These are phyloP conservation scores for Neonectria ditissima DNA, from an alignment of 2,329 filamentous ascomycete genomes.

Conservation along the genomic window DNA sequence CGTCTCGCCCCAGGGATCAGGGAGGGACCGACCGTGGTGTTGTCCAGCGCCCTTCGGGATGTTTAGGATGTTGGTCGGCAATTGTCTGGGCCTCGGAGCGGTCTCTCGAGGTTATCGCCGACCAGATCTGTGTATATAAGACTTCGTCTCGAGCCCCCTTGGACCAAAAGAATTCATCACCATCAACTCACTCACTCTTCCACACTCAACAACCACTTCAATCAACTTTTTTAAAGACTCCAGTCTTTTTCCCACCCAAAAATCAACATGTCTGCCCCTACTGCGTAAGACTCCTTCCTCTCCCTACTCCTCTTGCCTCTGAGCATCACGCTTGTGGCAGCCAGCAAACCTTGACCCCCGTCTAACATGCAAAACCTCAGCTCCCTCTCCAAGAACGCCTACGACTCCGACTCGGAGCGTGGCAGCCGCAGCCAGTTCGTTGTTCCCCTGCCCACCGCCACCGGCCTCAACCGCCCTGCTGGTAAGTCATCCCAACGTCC, in stretches of 20 bases:
- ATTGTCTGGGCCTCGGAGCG: neutral
- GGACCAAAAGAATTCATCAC: constrained; percentile 22
- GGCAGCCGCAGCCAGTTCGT: constrained; percentile 42
- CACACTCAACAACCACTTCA: constrained; percentile 36
- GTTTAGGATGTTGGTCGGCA: constrained; percentile 21
- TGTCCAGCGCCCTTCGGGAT: constrained; percentile 19
- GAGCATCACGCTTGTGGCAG: constrained; percentile 10
- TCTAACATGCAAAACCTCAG: constrained; percentile 21
- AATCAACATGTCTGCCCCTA: constrained; percentile 44
- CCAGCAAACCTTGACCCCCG: constrained; percentile 12
- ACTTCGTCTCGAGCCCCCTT: constrained; percentile 24
- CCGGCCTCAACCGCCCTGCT: constrained; percentile 51
- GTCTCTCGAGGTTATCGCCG: constrained; percentile 10
- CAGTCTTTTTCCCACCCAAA: constrained; percentile 28
- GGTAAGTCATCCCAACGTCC: constrained; percentile 41
- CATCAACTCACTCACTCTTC: constrained; percentile 40
- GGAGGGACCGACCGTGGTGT: constrained; percentile 1
- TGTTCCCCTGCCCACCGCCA: constrained; percentile 47
- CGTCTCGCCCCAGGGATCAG: constrained; percentile 23
- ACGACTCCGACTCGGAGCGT: constrained; percentile 45
- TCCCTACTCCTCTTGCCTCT: neutral
- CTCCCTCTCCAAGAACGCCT: constrained; percentile 45
- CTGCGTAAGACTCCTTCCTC: constrained; percentile 36
- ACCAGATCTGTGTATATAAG: constrained; percentile 42
- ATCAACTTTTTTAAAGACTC: constrained; percentile 31